Evolutionary conservation across 2,329 filamentous ascomycete genomes (phyloP).

Genomic region (Calonectria hongkongensis): DNA sequence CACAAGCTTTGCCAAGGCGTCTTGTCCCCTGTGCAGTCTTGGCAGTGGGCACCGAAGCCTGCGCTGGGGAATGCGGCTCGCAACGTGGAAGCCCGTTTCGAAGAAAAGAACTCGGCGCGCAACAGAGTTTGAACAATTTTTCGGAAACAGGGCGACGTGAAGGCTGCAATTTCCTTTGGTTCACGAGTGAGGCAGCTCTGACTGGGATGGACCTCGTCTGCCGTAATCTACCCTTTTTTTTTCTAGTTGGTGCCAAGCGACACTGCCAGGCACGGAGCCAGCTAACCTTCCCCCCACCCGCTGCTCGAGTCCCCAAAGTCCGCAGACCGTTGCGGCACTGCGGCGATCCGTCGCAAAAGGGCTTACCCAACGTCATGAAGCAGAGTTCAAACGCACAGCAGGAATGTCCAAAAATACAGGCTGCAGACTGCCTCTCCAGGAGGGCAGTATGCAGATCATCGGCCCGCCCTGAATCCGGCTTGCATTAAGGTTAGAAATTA

Average conservation of each 20-base stretch:
- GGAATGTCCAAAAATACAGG: conserved; percentile 15
- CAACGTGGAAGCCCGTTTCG: conserved; percentile 37
- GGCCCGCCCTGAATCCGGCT: conserved; percentile 19
- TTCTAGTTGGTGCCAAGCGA: not conserved
- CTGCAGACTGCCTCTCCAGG: conserved; percentile 14
- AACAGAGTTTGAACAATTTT: conserved; percentile 15
- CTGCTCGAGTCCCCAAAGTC: not conserved
- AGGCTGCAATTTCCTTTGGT: conserved; percentile 6
- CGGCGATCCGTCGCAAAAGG: not conserved
- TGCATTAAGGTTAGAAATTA: conserved; percentile 31
- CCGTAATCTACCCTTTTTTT: not conserved
- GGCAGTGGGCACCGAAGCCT: conserved; percentile 50
- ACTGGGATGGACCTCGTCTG: conserved; percentile 19
- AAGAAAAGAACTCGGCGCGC: conserved; percentile 6
- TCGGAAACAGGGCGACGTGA: not conserved
- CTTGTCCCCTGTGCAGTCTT: conserved; percentile 47
- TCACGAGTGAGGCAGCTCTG: not conserved
- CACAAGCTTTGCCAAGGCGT: conserved; percentile 59
- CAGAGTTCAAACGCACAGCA: conserved; percentile 20
- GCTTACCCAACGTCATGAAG: not conserved
- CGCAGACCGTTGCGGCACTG: not conserved
- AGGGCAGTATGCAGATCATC: conserved; percentile 12
- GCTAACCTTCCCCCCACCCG: conserved; percentile 4
- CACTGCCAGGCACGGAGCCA: conserved; percentile 16
- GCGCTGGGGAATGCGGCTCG: conserved; percentile 35